Percentiles rank a stretch among this genome's conserved stretches.
These are phyloP conservation scores for Sechiopsis laciniata DNA, from an alignment of 306 rosid species.

Conservation along the genomic window DNA sequence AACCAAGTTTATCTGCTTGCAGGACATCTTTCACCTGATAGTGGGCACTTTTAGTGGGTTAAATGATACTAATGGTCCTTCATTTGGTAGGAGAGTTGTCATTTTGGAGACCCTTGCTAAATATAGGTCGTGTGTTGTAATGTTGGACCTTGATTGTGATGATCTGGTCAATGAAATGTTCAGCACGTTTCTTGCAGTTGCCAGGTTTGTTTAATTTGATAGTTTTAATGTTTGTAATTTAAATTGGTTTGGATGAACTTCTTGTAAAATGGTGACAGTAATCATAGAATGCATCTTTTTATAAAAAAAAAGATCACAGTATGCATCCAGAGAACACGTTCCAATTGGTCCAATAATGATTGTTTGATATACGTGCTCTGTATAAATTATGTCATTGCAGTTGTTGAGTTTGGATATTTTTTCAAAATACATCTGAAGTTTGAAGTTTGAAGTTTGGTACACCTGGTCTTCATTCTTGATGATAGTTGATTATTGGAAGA, in stretches of 20 bases:
- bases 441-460: slow-evolving; percentile 9
- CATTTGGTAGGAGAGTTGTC: slow-evolving; percentile 90
- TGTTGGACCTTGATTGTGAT: slow-evolving; percentile 97
- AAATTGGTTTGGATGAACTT: slow-evolving; percentile 14
- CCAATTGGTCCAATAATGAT: not conserved
- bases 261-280: slow-evolving; percentile 9
- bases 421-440: slow-evolving; percentile 6
- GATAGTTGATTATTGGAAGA: not conserved
- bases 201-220: slow-evolving; percentile 56
- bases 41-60: slow-evolving; percentile 88
- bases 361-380: not conserved
- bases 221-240: not conserved
- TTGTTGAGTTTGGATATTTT: not conserved
- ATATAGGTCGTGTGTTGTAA: slow-evolving; percentile 97
- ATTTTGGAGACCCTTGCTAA: slow-evolving; percentile 96
- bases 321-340: not conserved
- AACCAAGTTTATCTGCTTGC: slow-evolving; percentile 37
- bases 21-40: slow-evolving; percentile 84
- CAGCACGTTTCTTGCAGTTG: slow-evolving; percentile 73
- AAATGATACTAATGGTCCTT: slow-evolving; percentile 80
- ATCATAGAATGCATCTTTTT: not conserved
- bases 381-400: not conserved
- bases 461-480: not conserved
- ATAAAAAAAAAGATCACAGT: too few relatives aligned
- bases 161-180: slow-evolving; percentile 91